A percentile compares a stretch with the other conserved stretches of the same genome.
These are phyloP conservation scores for Apiotrichum laibachii DNA, from an alignment of 1,284 basidiomycete genomes.

Conservation along the genomic window DNA sequence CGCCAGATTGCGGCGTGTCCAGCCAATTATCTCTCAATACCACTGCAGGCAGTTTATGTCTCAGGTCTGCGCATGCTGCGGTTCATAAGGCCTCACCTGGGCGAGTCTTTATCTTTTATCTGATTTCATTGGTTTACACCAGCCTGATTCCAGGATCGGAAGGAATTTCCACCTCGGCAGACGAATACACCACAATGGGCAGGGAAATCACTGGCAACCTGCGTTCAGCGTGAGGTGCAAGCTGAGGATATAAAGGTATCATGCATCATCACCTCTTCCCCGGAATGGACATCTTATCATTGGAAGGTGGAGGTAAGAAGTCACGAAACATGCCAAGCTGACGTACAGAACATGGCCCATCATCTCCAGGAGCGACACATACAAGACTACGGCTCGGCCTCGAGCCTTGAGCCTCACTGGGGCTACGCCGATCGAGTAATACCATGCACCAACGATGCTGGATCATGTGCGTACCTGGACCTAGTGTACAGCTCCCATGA, in stretches of 20 bases:
- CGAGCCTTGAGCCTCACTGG: constrained; percentile 34
- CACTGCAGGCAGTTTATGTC: background rate
- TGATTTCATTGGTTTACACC: background rate
- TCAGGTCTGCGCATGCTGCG: background rate
- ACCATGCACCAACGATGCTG: constrained; percentile 38
- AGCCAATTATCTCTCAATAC: background rate
- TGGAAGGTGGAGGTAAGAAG: too few species aligned
- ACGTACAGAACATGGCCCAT: constrained; percentile 12
- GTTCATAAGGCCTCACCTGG: background rate
- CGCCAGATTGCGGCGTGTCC: too few species aligned
- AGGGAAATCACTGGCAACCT: too few species aligned
- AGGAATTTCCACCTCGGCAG: background rate
- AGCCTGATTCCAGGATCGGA: too few species aligned
- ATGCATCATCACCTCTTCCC: too few species aligned
- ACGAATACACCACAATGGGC: too few species aligned
- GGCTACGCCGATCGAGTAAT: constrained; percentile 32
- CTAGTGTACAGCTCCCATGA: constrained; percentile 37
- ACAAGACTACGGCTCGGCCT: constrained; percentile 26
- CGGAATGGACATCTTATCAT: too few species aligned
- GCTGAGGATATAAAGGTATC: too few species aligned
- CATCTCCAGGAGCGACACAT: constrained; percentile 24
- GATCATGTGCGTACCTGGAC: constrained; percentile 39
- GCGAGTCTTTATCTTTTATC: background rate
- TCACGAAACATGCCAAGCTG: too few species aligned
- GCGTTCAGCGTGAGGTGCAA: too few species aligned